Conservation (phyloP, 2,329 filamentous ascomycete genomes). For the Didymella lethalis region DNA sequence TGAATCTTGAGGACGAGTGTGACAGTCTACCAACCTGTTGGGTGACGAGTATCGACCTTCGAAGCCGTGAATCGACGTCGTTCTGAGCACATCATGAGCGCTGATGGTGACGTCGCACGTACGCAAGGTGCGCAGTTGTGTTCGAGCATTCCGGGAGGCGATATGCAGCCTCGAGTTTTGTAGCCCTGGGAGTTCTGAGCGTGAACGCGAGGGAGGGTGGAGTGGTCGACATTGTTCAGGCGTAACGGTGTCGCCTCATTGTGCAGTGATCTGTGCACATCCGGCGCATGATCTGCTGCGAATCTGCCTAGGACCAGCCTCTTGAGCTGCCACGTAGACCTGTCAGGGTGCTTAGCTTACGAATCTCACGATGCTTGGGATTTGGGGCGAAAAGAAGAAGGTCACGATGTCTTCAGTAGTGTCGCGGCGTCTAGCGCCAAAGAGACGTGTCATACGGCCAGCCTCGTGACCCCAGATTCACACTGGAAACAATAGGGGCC, state of each 20-base stretch:
- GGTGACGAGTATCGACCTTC: background rate
- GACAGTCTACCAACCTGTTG: background rate
- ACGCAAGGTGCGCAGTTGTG: constrained; percentile 1
- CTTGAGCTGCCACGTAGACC: constrained; percentile 15
- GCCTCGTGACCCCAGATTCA: constrained; percentile 38
- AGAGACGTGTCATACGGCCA: constrained; percentile 33
- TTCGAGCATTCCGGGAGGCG: background rate
- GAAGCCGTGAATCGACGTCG: background rate
- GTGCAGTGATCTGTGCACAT: constrained; percentile 1
- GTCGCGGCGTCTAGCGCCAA: constrained; percentile 39
- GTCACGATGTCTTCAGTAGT: constrained; percentile 45
- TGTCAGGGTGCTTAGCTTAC: constrained; percentile 11
- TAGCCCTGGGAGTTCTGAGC: background rate
- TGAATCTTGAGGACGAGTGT: background rate
- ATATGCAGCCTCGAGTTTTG: background rate
- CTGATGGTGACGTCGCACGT: background rate
- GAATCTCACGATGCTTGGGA: constrained; percentile 26
- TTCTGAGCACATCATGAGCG: constrained; percentile 1
- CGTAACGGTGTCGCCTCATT: background rate
- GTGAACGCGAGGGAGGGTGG: background rate
- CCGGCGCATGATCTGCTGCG: background rate
- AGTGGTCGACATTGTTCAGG: background rate
- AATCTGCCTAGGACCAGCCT: background rate
- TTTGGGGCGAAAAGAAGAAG: constrained; percentile 34
- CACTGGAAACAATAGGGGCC: constrained; percentile 20